Evolutionary conservation across 148 eudicot genomes (phyloP).

Genomic region (Rhododendron molle): DNA sequence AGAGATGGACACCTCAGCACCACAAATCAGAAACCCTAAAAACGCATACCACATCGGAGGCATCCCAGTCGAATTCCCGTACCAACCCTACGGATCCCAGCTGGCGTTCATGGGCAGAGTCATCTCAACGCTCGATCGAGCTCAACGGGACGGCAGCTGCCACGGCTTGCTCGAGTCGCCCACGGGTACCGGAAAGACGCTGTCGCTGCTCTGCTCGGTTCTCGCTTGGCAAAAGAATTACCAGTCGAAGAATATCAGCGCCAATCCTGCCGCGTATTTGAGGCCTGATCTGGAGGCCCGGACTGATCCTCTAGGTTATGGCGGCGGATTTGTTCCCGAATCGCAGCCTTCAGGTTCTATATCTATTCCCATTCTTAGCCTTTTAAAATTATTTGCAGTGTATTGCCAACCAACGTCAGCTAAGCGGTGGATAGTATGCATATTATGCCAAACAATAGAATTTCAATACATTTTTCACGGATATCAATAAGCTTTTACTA

Average conservation of each 20-base stretch:
- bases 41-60: conserved; percentile 69
- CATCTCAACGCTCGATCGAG: conserved; percentile 80
- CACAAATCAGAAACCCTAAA: conserved; percentile 22
- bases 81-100: conserved; percentile 88
- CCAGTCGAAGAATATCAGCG: conserved; percentile 14
- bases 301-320: conserved; percentile 57
- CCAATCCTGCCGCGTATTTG: conserved; percentile 12
- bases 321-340: conserved; percentile 82
- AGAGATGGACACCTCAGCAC: neutral
- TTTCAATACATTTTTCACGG: no score
- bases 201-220: conserved; percentile 89
- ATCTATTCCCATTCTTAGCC: neutral
- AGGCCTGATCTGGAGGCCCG: conserved; percentile 59
- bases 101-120: conserved; percentile 90
- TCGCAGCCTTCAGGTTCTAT: conserved; percentile 50
- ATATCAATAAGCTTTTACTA: no score
- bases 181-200: conserved; percentile 91
- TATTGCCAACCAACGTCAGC: neutral
- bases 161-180: conserved; percentile 95
- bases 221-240: conserved; percentile 82
- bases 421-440: neutral
- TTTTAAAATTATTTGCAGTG: neutral
- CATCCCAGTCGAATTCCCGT: conserved; percentile 79
- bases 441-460: neutral
- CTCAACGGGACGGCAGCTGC: conserved; percentile 65